Evolutionary conservation across 179 eudicot species (phyloP), one percentile per base, ranked within the genome.

Genomic region (Silene coronaria): DNA sequence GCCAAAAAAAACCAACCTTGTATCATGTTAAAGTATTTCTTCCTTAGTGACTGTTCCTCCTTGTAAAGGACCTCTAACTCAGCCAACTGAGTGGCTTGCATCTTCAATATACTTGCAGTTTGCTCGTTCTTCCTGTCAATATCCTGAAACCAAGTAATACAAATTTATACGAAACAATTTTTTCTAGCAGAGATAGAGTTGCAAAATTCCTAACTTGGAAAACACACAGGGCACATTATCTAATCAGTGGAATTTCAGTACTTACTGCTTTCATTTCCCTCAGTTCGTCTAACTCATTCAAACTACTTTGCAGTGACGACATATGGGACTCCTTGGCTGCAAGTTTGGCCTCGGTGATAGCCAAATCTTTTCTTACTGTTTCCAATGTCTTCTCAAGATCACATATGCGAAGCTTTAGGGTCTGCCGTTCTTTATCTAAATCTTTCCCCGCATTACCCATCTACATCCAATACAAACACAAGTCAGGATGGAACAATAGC

Each of bases 41-140:
- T 96, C 79, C 99, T 88, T 78, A 87, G 74, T 42, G 93, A 82
- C 80, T 91, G 98, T 69, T 96, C 99, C 83, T 91, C 99, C 80
- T 86, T 93, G 74, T 93, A 96, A 17, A 96, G 84, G 70, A 82
- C 82, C 83, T 96, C 94, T 77, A 91, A 76, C 83, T 96, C 98
- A 9, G 94, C 84, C 79, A 93, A 66, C 55, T 96, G 99, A 17
- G 94, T 85, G 75, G 90, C 96, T 88, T 96, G 99, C 90, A 91
- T 87, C 85, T 93, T 93, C 80, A 96, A 79, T 75, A 96, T 87
- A 72, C 89, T 77, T 69, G 99, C 98, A 58, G 99, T 96, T 85
- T 93, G 99, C 82, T 90, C 92, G 86, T 96, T 96, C 84, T 93
- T 96, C 73, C 98, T 82, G 72, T 96, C 98, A 83, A 96, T 89